Evolutionary conservation across 2,329 filamentous ascomycete species (phyloP), one percentile per base, ranked within the genome.

Genomic region (Fusarium sarcochroum): DNA sequence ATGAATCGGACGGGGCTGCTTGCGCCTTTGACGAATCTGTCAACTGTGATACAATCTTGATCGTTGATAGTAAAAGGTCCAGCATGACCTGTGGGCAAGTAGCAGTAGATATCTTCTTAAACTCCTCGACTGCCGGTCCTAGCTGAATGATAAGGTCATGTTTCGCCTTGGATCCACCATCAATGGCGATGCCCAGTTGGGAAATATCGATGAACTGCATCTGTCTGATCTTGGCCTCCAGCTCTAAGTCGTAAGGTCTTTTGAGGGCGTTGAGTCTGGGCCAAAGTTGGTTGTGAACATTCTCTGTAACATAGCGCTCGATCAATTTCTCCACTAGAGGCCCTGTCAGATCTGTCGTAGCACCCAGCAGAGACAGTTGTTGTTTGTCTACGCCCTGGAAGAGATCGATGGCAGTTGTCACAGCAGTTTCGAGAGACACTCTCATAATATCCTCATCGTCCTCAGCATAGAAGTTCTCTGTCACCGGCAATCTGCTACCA

Each of bases 361-460:
- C 93, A 18, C 94, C 96, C 6, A 99, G 85, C 35, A 97, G 85
- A 5, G 95, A 98, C 27, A 99, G 83, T 74, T 98, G 96, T 74
- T 97, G 93, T 78, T 97, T 97, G 77, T 99, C 96, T 7, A 99
- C 95, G 62, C 90, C 90, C 74, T 98, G 95, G 71, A 99, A 99
- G 2, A 98, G 85, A 75, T 99, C 96, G 70, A 99, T 98, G 1
- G 94, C 96, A 11, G 92, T 89, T 11, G 93, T 97, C 13, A 99
- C 93, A 2, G 95, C 94, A 2, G 93, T 97, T 80, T 99, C 96
- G 15, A 98, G 82, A 17, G 94, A 93, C 21, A 90, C 90, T 57
- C 95, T 87, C 90, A 99, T 95, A 30, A 93, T 86, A 70, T 97
- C 92, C 77, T 98, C 96, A 70, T 98, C 94, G 61, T 97, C 94